These are phyloP conservation scores for Ophiostoma tasmaniense DNA, from an alignment of 2,329 filamentous ascomycete species.

Conservation along the genomic window DNA sequence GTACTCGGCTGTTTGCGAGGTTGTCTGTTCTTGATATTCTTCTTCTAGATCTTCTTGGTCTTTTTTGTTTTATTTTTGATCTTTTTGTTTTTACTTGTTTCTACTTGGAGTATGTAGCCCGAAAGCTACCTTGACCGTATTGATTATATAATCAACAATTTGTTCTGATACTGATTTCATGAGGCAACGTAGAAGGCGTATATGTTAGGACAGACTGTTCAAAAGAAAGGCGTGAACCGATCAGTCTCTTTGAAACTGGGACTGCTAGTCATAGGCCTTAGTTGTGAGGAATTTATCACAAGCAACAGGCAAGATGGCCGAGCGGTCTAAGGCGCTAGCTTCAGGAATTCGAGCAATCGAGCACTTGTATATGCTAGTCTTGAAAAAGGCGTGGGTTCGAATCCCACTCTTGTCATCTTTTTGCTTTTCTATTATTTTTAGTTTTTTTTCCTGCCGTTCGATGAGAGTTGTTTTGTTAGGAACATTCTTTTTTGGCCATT, in stretches of 20 bases:
- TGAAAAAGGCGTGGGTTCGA: constrained; percentile 10
- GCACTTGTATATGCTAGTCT: constrained; percentile 8
- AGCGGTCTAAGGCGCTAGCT: constrained; percentile 11
- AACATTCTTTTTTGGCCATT: too few species aligned
- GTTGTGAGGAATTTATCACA: background rate
- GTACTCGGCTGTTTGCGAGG: background rate
- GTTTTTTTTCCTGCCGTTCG: background rate
- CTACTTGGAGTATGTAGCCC: background rate
- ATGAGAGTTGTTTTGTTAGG: background rate
- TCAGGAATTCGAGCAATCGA: constrained; percentile 2
- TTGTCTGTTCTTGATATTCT: background rate
- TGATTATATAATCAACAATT: too few species aligned
- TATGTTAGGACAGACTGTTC: too few species aligned
- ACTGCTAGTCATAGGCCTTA: background rate
- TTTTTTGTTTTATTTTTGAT: background rate
- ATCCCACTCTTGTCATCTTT: constrained; percentile 8
- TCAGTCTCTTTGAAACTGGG: too few species aligned
- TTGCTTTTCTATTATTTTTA: background rate
- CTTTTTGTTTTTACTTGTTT: background rate
- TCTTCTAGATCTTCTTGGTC: background rate
- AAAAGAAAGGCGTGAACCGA: background rate
- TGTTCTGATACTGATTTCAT: too few species aligned
- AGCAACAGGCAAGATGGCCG: constrained; percentile 7
- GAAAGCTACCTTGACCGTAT: too few species aligned
- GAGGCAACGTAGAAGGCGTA: too few species aligned